Conservation (phyloP, 805 yeast genomes). For the Nakazawaea molendinolei region DNA sequence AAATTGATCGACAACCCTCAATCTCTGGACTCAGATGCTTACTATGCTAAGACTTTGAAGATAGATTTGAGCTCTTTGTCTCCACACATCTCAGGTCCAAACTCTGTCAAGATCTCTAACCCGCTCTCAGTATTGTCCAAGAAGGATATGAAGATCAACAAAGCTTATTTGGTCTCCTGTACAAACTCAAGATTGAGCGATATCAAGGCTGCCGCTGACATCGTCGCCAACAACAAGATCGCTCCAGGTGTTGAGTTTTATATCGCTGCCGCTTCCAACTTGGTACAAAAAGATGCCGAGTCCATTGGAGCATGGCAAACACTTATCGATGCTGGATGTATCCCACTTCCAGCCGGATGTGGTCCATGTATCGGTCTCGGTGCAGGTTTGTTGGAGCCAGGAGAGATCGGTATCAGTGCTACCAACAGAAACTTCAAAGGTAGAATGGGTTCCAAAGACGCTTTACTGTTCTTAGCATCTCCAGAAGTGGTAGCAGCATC, state of each 20-base stretch:
- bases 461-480: constrained; percentile 90
- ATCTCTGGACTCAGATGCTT: constrained; percentile 68
- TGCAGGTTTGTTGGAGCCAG: constrained; percentile 85
- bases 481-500: constrained; percentile 99
- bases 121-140: constrained; percentile 69
- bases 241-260: constrained; percentile 91
- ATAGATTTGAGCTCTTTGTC: constrained; percentile 76
- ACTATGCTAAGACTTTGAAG: constrained; percentile 80
- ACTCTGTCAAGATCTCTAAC: constrained; percentile 87
- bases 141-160: constrained; percentile 72
- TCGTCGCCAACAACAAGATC: constrained; percentile 73
- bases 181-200: constrained; percentile 93
- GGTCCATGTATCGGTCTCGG: constrained; percentile 99
- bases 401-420: constrained; percentile 97
- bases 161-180: constrained; percentile 97
- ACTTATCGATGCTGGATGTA: constrained; percentile 88
- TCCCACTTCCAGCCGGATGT: constrained; percentile 95
- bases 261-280: constrained; percentile 94
- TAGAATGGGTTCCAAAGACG: constrained; percentile 97
- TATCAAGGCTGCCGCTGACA: constrained; percentile 88
- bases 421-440: constrained; percentile 99
- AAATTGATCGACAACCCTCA: constrained; percentile 36
- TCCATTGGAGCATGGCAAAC: constrained; percentile 88
- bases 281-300: constrained; percentile 91
- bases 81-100: constrained; percentile 94